Conservation (phyloP, 805 yeast genomes). For the Yarrowia sp. region DNA sequence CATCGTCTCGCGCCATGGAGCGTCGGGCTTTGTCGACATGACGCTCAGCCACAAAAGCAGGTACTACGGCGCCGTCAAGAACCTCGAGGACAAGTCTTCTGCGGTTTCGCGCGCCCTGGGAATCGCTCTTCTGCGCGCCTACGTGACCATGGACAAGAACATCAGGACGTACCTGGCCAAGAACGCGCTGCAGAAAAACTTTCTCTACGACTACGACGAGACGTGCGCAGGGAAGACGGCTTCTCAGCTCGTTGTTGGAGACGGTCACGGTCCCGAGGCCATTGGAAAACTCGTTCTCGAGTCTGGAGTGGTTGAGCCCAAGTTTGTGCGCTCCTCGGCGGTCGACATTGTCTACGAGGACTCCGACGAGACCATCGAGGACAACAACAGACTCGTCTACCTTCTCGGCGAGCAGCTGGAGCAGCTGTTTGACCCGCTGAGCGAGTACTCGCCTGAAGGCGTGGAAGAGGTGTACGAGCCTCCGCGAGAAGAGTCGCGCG, state of each 20-base stretch:
- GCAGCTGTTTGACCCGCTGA: constrained; percentile 81
- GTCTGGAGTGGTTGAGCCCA: constrained; percentile 56
- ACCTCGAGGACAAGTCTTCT: constrained; percentile 52
- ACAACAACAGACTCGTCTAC: constrained; percentile 73
- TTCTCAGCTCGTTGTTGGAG: constrained; percentile 55
- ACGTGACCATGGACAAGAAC: constrained; percentile 50
- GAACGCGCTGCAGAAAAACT: not conserved
- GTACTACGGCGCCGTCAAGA: constrained; percentile 76
- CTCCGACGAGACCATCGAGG: constrained; percentile 50
- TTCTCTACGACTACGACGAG: constrained; percentile 62
- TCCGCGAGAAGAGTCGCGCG: constrained; percentile 42
- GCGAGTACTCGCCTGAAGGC: constrained; percentile 89
- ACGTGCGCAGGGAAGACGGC: constrained; percentile 82
- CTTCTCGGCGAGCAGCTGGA: constrained; percentile 82
- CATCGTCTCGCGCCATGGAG: constrained; percentile 53
- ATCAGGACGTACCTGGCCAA: constrained; percentile 30
- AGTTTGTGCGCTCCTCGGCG: constrained; percentile 50
- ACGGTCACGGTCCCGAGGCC: constrained; percentile 51
- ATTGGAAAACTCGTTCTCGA: constrained; percentile 58
- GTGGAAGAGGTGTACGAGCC: constrained; percentile 68
- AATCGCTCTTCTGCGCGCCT: constrained; percentile 65
- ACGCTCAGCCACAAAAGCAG: constrained; percentile 59
- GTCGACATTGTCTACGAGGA: constrained; percentile 75
- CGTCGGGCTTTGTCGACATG: constrained; percentile 55
- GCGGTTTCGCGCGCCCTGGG: constrained; percentile 76